Conservation (phyloP, 2,329 filamentous ascomycete genomes). For the Lanzia echinophila region DNA sequence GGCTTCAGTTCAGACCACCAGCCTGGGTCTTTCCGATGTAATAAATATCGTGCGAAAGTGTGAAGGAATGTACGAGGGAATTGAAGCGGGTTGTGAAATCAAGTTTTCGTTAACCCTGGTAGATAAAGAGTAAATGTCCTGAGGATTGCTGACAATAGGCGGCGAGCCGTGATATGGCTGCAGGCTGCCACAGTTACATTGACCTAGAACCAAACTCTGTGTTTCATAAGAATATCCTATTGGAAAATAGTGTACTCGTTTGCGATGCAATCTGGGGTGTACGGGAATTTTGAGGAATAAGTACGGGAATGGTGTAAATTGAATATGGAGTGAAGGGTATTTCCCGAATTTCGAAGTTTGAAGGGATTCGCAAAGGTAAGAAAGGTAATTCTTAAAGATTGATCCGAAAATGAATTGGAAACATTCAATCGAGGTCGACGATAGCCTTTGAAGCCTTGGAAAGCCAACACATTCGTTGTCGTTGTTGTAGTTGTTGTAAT, state of each 20-base stretch:
- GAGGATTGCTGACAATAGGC: constrained; percentile 22
- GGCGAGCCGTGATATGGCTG: constrained; percentile 23
- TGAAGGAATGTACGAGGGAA: constrained; percentile 6
- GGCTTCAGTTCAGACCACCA: constrained; percentile 16
- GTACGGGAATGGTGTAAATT: constrained; percentile 3
- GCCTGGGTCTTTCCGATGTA: constrained; percentile 2
- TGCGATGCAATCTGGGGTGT: constrained; percentile 20
- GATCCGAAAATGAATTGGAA: too few relatives aligned
- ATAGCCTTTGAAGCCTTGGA: too few relatives aligned
- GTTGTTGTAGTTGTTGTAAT: too few relatives aligned
- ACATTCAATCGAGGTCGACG: too few relatives aligned
- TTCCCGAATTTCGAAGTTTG: not conserved
- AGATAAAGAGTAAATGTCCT: constrained; percentile 11
- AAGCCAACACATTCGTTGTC: too few relatives aligned
- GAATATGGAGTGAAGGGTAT: not conserved
- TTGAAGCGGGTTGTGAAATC: not conserved
- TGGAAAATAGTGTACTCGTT: constrained; percentile 18
- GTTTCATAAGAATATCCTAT: constrained; percentile 19
- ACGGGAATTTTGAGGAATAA: constrained; percentile 7
- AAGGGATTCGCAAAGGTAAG: too few relatives aligned
- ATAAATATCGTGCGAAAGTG: constrained; percentile 3
- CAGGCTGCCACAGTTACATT: constrained; percentile 24
- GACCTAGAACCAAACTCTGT: constrained; percentile 25
- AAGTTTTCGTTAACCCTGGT: constrained; percentile 3
- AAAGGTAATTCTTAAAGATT: too few relatives aligned